Base-by-base conservation (phyloP, 2,329 filamentous ascomycete species). In the Neocucurbitaria cava region DNA sequence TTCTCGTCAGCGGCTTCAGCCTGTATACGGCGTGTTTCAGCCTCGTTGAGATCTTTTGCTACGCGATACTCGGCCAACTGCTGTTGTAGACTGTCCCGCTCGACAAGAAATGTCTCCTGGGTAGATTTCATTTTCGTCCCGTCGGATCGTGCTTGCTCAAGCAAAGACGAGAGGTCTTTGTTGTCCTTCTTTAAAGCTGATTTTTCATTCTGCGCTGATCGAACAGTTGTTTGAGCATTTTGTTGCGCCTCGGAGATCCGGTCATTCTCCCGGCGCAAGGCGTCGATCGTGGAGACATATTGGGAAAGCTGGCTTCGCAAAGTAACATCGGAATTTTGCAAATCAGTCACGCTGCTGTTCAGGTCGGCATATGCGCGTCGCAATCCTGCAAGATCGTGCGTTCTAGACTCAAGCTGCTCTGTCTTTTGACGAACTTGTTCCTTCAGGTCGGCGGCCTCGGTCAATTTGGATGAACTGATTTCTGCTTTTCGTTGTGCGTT, bases 201-300 rank as follows among this genome's bases (percentile, higher is more conserved):
- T 1, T 49, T 23, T 6, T 58, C 43, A n/a, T 54, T 43, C 11
- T 45, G 49, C 4, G 46, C 26, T 7, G 52, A 18, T 28, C 59
- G 40, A n/a, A 66, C 28, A 6, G 54, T 44, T 8, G 13, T 30
- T 8, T 50, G 21, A 28, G 53, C 24, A 17, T 62, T 54, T 38
- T 58, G 44, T 17, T 48, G 54, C 30, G 28, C 30, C 30, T 59
- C 46, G 3, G 20, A 10, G 9, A 46, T 11, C 20, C 45, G 21
- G 9, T 68, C 46, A 11, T 47, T 11, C 18, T 71, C 55, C n/a
- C 56, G 52, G 5, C 52, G 49, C 23, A 68, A 36, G 2, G 13
- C 41, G 3, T 61, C 50, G 4, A 65, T 50, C 2, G 30, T 42
- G 10, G 50, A 51, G 4, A 56, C 33, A 4, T 65, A 46, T 23